These are phyloP conservation scores for Lindgomyces ingoldianus DNA, from an alignment of 495 filamentous ascomycete species.

Conservation along the genomic window DNA sequence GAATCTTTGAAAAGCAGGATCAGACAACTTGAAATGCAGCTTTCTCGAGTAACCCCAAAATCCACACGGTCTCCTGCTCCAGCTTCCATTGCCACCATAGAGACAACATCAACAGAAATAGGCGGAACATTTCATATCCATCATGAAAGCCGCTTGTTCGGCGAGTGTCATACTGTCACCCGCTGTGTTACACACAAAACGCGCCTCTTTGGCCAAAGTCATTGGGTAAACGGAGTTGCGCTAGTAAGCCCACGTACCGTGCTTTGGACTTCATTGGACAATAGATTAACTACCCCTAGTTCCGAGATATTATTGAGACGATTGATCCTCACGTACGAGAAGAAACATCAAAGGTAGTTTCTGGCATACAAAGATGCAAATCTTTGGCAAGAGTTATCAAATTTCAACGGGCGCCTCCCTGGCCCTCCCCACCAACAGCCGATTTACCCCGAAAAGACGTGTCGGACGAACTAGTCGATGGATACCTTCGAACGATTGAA, in stretches of 20 bases:
- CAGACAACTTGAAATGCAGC: conserved; percentile 51
- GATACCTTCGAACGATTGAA: conserved; percentile 55
- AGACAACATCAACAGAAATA: conserved; percentile 37
- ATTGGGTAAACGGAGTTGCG: conserved; percentile 53
- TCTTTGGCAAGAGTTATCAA: conserved; percentile 52
- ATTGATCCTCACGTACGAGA: conserved; percentile 48
- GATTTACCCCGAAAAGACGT: conserved; percentile 52
- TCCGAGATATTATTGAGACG: conserved; percentile 46
- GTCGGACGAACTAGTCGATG: conserved; percentile 53
- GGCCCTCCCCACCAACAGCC: conserved; percentile 44
- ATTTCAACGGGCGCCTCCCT: conserved; percentile 45
- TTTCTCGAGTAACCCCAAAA: conserved; percentile 41
- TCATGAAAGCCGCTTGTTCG: conserved; percentile 33
- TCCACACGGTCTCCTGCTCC: conserved; percentile 5
- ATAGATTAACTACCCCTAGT: too few relatives aligned
- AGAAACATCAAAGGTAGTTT: conserved; percentile 43
- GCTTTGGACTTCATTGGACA: neutral
- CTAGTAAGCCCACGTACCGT: conserved; percentile 43
- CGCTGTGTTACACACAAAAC: conserved; percentile 55
- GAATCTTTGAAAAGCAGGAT: conserved; percentile 48
- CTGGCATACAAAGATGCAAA: conserved; percentile 51
- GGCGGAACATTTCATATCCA: conserved; percentile 41
- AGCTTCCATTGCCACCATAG: too few relatives aligned
- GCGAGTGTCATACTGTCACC: conserved; percentile 39
- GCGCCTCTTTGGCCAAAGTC: conserved; percentile 58